Evolutionary conservation across 192 early-diverging fungal species (phyloP).

Genomic region (Jimgerdemannia flammicorona): DNA sequence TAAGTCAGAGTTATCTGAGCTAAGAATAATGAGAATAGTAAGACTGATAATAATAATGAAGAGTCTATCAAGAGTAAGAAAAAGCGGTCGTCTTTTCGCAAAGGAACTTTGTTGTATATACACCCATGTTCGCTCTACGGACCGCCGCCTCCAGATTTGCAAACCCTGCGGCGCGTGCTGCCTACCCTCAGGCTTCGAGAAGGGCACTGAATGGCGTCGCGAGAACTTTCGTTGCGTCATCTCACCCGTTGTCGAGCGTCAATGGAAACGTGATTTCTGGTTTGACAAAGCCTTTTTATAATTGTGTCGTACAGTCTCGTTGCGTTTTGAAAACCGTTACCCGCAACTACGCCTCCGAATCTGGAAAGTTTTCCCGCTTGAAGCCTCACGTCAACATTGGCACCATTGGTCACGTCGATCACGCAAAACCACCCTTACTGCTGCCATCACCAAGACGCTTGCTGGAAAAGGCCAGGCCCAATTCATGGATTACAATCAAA

Average conservation of each 20-base stretch:
- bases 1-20: too few relatives aligned
- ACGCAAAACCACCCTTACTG: conserved; percentile 98
- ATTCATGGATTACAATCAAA: conserved; percentile 94
- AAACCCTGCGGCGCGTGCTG: conserved; percentile 28
- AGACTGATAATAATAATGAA: too few relatives aligned
- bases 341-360: conserved; percentile 45
- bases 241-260: conserved; percentile 8
- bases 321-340: conserved; percentile 1
- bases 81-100: too few relatives aligned
- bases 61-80: too few relatives aligned
- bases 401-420: conserved; percentile 99
- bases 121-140: conserved; percentile 31
- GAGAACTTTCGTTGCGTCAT: conserved; percentile 6
- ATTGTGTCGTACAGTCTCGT: too few relatives aligned
- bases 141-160: conserved; percentile 28
- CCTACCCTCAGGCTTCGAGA: conserved; percentile 16
- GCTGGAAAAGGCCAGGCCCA: conserved; percentile 74
- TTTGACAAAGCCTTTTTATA: too few relatives aligned
- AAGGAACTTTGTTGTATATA: background rate
- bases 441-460: conserved; percentile 97
- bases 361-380: conserved; percentile 63
- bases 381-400: conserved; percentile 99
- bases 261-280: conserved; percentile 6
- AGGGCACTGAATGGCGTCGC: conserved; percentile 23
- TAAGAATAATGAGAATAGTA: too few relatives aligned